Base-by-base conservation (phyloP, 805 yeast genomes). In the Candida odintsovae region DNA sequence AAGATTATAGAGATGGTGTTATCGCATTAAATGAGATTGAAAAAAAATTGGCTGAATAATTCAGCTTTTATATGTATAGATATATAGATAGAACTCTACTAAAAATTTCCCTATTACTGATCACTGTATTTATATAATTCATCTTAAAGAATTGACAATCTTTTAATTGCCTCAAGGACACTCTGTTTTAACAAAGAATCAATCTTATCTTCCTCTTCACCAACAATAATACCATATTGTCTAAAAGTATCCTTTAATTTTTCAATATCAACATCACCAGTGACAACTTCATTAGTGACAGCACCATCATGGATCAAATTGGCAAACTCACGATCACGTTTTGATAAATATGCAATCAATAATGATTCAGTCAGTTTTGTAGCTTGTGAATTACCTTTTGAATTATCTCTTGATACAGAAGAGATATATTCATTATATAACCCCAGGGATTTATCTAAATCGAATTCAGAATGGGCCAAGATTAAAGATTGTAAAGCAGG, bases 271-370 rank as follows among this genome's bases (percentile, higher is more conserved):
- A 55, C 53, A 25, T 71, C 76, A 29, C 75, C 71, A 15, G 54
- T 53, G 3, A 77, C 50, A 5, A 66, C 40, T 6, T 61, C 64
- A 45, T 69, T 71, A 33, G 62, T 65, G 0, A 67, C 54, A 0
- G 78, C 75, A 51, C 75, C 76, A 38, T 77, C 80, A 49, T 70
- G 66, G 12, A 78, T 57, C 38, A 77, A 70, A 45, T 69, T 65
- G 0, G 83, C 82, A 60, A 80, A 78, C 49, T 75, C 78, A 38
- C 82, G 61, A 56, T 80, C 83, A 38, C 68, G 63, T 35, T 69
- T 66, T 19, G 69, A 67, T 33, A 80, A 57, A 45, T 59, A 67
- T 0, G 74, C 70, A 15, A 75, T 50, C 25, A 78, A 60, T 35
- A 79, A 55, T 2, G 79, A 61, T 50, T 79, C 80, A 1, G 78